Evolutionary conservation across 345 rosid species (phyloP).

Genomic region (Microthlaspi erraticum): DNA sequence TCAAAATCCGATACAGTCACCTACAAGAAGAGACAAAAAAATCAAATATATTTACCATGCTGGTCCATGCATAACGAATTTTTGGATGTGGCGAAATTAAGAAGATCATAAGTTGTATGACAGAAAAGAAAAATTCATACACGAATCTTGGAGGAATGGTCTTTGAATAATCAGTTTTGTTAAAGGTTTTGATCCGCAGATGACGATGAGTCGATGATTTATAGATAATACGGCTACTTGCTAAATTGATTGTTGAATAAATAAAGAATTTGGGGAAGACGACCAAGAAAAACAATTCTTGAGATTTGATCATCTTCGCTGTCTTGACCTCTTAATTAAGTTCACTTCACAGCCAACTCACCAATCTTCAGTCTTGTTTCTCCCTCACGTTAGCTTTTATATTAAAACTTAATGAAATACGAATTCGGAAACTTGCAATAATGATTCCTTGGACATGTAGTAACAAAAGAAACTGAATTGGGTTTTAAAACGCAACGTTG

Average conservation of each 20-base stretch:
- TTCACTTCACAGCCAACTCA: conserved; percentile 24
- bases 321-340: not conserved
- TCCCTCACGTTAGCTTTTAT: conserved; percentile 23
- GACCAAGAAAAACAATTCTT: not conserved
- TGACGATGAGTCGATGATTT: conserved; percentile 22
- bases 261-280: too few relatives aligned
- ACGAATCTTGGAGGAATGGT: not conserved
- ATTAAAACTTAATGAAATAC: not conserved
- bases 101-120: not conserved
- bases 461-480: not conserved
- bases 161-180: not conserved
- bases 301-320: not conserved
- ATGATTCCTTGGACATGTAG: not conserved
- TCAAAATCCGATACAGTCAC: not conserved
- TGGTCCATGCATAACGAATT: not conserved
- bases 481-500: conserved; percentile 22
- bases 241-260: not conserved
- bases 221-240: too few relatives aligned
- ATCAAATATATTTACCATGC: not conserved
- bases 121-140: too few relatives aligned
- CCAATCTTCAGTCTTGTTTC: conserved; percentile 17
- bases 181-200: not conserved
- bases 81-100: not conserved
- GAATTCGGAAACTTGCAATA: conserved; percentile 10
- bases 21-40: not conserved